phyloP scores from a whole-genome alignment of 179 eudicot genomes.

The Pouteria campechiana region DNA sequence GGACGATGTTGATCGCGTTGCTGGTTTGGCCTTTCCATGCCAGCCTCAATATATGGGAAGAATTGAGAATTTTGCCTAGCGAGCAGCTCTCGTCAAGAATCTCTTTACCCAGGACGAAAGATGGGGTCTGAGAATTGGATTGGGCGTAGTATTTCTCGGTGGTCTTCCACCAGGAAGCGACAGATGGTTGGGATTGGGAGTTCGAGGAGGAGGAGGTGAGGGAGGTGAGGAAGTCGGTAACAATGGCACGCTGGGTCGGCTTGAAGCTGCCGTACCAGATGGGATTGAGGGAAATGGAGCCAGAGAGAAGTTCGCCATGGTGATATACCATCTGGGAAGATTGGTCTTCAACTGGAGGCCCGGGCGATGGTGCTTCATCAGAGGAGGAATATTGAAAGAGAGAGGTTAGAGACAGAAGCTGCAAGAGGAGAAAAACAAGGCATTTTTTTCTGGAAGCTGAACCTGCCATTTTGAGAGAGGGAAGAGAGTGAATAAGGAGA shows the following conservation, averaged over 20 bases:
- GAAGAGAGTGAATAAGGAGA: too few relatives aligned
- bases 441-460: too few relatives aligned
- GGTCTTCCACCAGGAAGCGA: slow-evolving; percentile 32
- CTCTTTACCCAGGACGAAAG: slow-evolving; percentile 14
- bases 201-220: slow-evolving; percentile 13
- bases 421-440: too few relatives aligned
- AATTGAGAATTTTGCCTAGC: slow-evolving; percentile 19
- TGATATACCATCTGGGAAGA: too few relatives aligned
- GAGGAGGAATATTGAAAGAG: too few relatives aligned
- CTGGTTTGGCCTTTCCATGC: slow-evolving; percentile 18
- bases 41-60: slow-evolving; percentile 8
- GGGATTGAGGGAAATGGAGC: slow-evolving; percentile 43
- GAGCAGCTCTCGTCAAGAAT: slow-evolving; percentile 17
- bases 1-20: slow-evolving; percentile 26
- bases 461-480: too few relatives aligned
- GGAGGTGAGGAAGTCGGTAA: slow-evolving; percentile 53
- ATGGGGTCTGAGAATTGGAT: slow-evolving; percentile 7
- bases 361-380: too few relatives aligned
- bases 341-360: too few relatives aligned
- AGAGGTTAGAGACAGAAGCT: too few relatives aligned
- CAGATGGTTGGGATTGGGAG: slow-evolving; percentile 15
- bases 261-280: slow-evolving; percentile 76
- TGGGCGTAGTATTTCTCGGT: slow-evolving; percentile 24
- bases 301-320: slow-evolving; percentile 49
- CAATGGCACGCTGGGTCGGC: slow-evolving; percentile 44